Evolutionary conservation across 495 filamentous ascomycete genomes (phyloP).

Genomic region (Acidomyces sp.): DNA sequence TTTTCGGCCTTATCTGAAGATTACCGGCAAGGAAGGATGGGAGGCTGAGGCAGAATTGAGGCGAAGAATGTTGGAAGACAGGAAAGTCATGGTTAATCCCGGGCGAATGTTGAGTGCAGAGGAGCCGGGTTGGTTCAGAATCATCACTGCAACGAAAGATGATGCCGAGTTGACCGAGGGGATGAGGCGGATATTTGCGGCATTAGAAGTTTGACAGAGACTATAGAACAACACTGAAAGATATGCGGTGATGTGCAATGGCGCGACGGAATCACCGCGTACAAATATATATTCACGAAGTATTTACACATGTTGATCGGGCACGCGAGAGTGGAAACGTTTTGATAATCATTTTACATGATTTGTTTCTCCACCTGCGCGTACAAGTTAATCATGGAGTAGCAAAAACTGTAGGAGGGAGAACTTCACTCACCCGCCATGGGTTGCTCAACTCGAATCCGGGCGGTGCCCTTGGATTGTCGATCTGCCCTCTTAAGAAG

Average conservation of each 20-base stretch:
- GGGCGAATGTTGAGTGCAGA: slow-evolving; percentile 35
- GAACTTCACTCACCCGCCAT: slow-evolving; percentile 61
- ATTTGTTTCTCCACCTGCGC: slow-evolving; percentile 5
- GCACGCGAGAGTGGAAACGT: too few species aligned
- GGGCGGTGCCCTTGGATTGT: slow-evolving; percentile 60
- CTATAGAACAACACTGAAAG: too few species aligned
- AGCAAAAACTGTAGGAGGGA: neutral
- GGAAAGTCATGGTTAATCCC: slow-evolving; percentile 35
- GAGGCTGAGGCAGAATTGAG: slow-evolving; percentile 28
- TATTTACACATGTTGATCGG: too few species aligned
- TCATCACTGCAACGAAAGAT: slow-evolving; percentile 37
- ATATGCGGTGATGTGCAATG: too few species aligned
- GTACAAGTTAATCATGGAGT: neutral
- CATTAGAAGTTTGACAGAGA: neutral
- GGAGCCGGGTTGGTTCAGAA: slow-evolving; percentile 38
- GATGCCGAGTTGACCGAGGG: neutral
- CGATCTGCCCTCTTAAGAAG: slow-evolving; percentile 67
- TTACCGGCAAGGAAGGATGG: slow-evolving; percentile 13
- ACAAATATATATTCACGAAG: too few species aligned
- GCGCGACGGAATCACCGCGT: too few species aligned
- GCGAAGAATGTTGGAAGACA: slow-evolving; percentile 25
- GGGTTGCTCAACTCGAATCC: slow-evolving; percentile 93
- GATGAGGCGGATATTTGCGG: neutral
- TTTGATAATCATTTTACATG: too few species aligned
- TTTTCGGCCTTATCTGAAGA: slow-evolving; percentile 32